phyloP scores from a whole-genome alignment of 768 basidiomycete genomes.

The Ephemerocybe angulata region DNA sequence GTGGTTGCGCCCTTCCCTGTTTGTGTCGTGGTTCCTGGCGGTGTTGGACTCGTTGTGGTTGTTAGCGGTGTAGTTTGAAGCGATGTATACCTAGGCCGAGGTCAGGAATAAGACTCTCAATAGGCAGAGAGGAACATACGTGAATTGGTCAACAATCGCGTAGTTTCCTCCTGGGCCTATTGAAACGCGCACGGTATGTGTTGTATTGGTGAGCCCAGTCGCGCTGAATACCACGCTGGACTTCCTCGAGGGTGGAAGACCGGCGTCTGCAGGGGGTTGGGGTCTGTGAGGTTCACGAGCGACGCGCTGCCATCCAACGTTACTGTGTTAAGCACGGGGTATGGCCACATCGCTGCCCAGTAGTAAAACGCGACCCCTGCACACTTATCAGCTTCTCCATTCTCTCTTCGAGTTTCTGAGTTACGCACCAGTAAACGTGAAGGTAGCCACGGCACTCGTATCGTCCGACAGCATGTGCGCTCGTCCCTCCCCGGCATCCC shows the following conservation, averaged over 20 bases:
- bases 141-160: constrained; percentile 4
- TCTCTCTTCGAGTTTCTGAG: too few relatives aligned
- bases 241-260: not conserved
- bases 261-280: not conserved
- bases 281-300: not conserved
- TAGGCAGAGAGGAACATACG: not conserved
- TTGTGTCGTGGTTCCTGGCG: not conserved
- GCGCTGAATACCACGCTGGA: constrained; percentile 1
- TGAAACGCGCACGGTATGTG: not conserved
- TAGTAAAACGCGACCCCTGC: not conserved
- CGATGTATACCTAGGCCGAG: not conserved
- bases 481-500: constrained; percentile 1
- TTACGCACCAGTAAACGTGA: constrained; percentile 4
- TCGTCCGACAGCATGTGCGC: not conserved
- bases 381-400: too few relatives aligned
- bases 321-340: not conserved
- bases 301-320: not conserved
- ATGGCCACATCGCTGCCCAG: constrained; percentile 3
- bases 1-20: not conserved
- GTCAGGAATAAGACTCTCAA: not conserved
- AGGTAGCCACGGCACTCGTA: not conserved
- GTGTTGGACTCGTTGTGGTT: not conserved
- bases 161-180: not conserved
- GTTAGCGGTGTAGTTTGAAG: not conserved
- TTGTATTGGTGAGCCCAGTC: not conserved